Base-by-base conservation (phyloP, 805 yeast species). In the Candida methanosorbosa region DNA sequence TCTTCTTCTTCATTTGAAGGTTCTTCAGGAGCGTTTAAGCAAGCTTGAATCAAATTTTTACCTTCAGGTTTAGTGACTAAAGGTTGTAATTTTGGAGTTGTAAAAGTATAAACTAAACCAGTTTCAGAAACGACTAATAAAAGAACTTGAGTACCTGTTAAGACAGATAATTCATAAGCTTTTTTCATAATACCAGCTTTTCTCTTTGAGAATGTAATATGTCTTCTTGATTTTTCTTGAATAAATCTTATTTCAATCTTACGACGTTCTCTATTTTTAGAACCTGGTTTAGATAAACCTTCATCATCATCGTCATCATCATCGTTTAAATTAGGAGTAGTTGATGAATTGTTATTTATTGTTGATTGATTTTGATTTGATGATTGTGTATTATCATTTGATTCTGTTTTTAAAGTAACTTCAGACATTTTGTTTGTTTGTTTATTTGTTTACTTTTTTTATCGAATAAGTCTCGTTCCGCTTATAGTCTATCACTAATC, bases 121-220 rank as follows among this genome's bases (percentile, higher is more conserved):
- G 98, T 92, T 61, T 92, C 98, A 35, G 94, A 81, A 21, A 92
- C 98, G 37, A 92, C 98, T 48, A 92, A 74, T 40, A 92, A 68
- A 44, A 92, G 71, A 20, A 92, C 97, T 62, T 92, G 98, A 22
- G 98, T 92, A 38, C 98, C 98, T 12, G 98, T 92, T 49, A 92
- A 72, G 35, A 92, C 97, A 16, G 95, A 82, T 44, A 92, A 71
- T 59, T 92, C 98, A 63, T 90, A 92, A n/a, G 98, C 98, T 66
- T 92, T 92, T 66, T 92, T 92, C 98, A 92, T 92, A 53, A 92
- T 90, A 49, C 98, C 98, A 30, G 96, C 97, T 64, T 90, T 90
- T 64, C 98, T 82, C 66, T 92, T 92, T 35, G 97, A 86, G 54
- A 92, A 92, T 21, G 98, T 92, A 50, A 92, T 94, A 63, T 92